Evolutionary conservation across 352 stramenopile genomes (phyloP).

Genomic region (Globisporangium apiculatum): DNA sequence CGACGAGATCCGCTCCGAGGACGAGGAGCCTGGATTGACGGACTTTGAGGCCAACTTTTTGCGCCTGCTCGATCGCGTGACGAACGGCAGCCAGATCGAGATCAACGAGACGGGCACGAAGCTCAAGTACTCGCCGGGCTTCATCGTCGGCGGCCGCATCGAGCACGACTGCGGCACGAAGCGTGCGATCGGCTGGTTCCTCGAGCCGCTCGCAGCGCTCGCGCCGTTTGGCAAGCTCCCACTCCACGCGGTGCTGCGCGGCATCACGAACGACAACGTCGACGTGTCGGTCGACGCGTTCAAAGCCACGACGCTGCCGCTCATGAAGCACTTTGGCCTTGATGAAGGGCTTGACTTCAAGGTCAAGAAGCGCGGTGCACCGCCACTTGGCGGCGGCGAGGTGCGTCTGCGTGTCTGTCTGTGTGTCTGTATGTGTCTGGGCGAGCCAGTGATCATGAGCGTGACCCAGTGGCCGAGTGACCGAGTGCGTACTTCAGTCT

Average conservation of each 20-base stretch:
- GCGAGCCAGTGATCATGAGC: constrained; percentile 10
- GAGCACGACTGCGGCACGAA: constrained; percentile 93
- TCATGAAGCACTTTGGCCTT: constrained; percentile 96
- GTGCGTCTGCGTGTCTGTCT: constrained; percentile 1
- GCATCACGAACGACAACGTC: constrained; percentile 94
- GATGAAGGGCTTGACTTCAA: constrained; percentile 84
- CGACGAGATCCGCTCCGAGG: constrained; percentile 92
- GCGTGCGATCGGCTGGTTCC: constrained; percentile 96
- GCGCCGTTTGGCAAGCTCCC: constrained; percentile 96
- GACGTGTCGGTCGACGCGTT: constrained; percentile 93
- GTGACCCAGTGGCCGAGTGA: too few relatives aligned
- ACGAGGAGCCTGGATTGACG: constrained; percentile 92
- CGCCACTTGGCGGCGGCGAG: constrained; percentile 71
- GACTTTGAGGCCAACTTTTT: constrained; percentile 97
- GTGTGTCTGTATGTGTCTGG: background rate
- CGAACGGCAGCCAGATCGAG: constrained; percentile 96
- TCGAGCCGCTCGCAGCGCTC: constrained; percentile 96
- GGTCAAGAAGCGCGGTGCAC: constrained; percentile 90
- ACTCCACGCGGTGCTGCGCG: constrained; percentile 90
- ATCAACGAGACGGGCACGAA: constrained; percentile 99
- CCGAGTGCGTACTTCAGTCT: background rate
- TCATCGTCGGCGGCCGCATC: constrained; percentile 93
- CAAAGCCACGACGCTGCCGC: constrained; percentile 90
- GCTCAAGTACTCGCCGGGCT: constrained; percentile 94
- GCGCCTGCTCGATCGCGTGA: constrained; percentile 94